Evolutionary conservation across 371 early-diverging fungal genomes (phyloP).

Genomic region (Massospora cicadina): DNA sequence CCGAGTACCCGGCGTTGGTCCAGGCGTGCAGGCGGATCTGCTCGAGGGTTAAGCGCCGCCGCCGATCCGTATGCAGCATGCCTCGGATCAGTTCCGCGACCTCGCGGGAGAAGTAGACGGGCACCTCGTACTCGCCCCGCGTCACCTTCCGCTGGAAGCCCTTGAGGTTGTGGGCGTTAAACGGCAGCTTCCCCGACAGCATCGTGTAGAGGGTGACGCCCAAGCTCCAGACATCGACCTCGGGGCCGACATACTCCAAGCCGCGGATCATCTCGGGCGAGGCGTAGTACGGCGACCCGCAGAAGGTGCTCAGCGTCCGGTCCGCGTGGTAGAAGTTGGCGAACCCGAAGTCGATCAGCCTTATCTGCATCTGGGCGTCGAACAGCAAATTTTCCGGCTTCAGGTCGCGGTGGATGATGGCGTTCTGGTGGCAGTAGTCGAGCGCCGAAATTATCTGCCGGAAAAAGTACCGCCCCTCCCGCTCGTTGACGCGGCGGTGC

Average conservation of each 20-base stretch:
- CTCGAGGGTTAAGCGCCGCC: constrained; percentile 51
- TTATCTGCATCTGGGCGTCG: constrained; percentile 9
- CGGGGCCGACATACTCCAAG: constrained; percentile 78
- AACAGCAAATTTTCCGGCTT: constrained; percentile 84
- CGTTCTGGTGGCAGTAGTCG: constrained; percentile 72
- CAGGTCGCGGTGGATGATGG: constrained; percentile 77
- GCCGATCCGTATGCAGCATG: constrained; percentile 57
- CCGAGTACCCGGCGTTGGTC: constrained; percentile 62
- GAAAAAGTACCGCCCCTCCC: constrained; percentile 30
- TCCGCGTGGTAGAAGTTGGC: constrained; percentile 76
- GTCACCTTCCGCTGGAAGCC: constrained; percentile 79
- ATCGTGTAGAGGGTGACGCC: constrained; percentile 91
- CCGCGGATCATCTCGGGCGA: constrained; percentile 89
- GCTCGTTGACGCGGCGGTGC: constrained; percentile 63
- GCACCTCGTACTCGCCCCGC: constrained; percentile 54
- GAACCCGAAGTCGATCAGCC: constrained; percentile 87
- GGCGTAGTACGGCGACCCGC: constrained; percentile 95
- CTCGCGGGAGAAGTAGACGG: constrained; percentile 45
- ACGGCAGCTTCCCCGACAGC: constrained; percentile 88
- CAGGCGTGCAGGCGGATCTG: constrained; percentile 67
- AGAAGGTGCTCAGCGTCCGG: constrained; percentile 68
- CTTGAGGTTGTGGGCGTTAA: constrained; percentile 77
- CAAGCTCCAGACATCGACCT: constrained; percentile 91
- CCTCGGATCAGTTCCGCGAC: constrained; percentile 57
- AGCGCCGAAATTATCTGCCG: constrained; percentile 76